phyloP scores from a whole-genome alignment of 1,139 yeast genomes.

The Candida tetrigidarum region DNA sequence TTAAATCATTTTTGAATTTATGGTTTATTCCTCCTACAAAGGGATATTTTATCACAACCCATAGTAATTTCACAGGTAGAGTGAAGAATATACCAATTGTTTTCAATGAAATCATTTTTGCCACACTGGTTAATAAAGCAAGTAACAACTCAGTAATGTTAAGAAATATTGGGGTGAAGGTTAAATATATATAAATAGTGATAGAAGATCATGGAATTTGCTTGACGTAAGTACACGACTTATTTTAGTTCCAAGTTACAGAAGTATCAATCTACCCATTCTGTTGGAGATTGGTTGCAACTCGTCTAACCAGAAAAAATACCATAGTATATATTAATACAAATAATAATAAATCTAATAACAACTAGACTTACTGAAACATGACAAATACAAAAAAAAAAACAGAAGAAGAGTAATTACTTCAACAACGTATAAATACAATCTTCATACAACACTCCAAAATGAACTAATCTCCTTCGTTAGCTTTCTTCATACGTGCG shows the following conservation, averaged over 20 bases:
- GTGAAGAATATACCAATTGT: slow-evolving; percentile 10
- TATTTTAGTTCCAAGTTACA: too few relatives aligned
- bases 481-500: slow-evolving; percentile 78
- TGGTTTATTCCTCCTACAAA: slow-evolving; percentile 17
- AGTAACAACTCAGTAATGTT: background rate
- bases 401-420: background rate
- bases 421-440: slow-evolving; percentile 3
- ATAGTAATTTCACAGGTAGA: slow-evolving; percentile 14
- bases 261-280: too few relatives aligned
- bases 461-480: slow-evolving; percentile 30
- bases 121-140: too few relatives aligned
- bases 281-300: too few relatives aligned
- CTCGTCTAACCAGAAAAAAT: too few relatives aligned
- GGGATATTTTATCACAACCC: slow-evolving; percentile 15
- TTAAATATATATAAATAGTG: too few relatives aligned
- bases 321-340: background rate
- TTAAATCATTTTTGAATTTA: slow-evolving; percentile 11
- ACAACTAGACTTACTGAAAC: too few relatives aligned
- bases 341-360: background rate
- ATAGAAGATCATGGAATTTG: too few relatives aligned
- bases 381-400: background rate
- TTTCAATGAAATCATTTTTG: slow-evolving; percentile 13
- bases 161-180: too few relatives aligned
- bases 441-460: background rate
- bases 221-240: too few relatives aligned